A percentile compares a stretch with the other conserved stretches of the same genome.
phyloP scores from a whole-genome alignment of 371 early-diverging fungal genomes.

The Mortierella sp. region DNA sequence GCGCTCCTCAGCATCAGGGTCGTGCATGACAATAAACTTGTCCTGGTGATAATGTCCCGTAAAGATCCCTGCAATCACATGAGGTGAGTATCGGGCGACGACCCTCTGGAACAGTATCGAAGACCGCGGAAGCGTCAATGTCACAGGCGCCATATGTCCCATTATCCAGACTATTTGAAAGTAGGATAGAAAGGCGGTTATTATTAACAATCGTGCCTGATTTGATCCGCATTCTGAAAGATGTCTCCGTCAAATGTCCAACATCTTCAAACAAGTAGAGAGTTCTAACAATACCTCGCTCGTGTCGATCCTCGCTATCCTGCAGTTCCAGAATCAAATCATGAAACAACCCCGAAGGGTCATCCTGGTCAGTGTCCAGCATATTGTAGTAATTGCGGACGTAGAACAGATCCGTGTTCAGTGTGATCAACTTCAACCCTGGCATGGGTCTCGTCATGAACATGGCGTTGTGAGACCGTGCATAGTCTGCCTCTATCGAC shows the following conservation, averaged over 20 bases:
- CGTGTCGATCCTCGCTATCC: constrained; percentile 65
- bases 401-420: constrained; percentile 76
- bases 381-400: constrained; percentile 62
- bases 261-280: neutral
- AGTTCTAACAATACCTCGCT: constrained; percentile 48
- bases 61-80: constrained; percentile 73
- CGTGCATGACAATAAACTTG: constrained; percentile 52
- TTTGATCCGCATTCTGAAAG: neutral
- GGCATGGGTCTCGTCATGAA: constrained; percentile 62
- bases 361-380: constrained; percentile 57
- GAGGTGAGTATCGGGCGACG: constrained; percentile 69
- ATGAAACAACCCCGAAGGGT: constrained; percentile 67
- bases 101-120: constrained; percentile 71
- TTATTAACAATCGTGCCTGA: too few species aligned
- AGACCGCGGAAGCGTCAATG: constrained; percentile 64
- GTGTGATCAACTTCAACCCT: constrained; percentile 69
- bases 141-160: constrained; percentile 71
- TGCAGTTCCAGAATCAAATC: constrained; percentile 68
- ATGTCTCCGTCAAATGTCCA: neutral
- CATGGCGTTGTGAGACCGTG: constrained; percentile 65
- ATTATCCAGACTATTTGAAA: constrained; percentile 66
- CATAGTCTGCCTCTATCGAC: constrained; percentile 36
- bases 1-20: constrained; percentile 50
- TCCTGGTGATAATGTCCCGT: constrained; percentile 71
- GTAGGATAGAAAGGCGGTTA: too few species aligned